Base-by-base conservation (phyloP, 176 grass and related monocot species). In the Ampelocalamus luodianensis region DNA sequence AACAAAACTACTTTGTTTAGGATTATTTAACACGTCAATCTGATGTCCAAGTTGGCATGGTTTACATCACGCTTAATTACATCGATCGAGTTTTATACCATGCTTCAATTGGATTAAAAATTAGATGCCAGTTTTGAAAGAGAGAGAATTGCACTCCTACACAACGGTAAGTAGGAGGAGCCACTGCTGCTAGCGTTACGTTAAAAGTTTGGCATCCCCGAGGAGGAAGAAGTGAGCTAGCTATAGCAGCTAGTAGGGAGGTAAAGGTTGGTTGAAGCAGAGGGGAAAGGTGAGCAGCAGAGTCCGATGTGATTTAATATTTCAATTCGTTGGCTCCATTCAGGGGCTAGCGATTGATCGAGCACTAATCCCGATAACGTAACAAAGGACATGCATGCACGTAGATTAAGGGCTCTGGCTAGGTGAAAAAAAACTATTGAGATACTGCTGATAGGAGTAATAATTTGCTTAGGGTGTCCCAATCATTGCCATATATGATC, bases 391-490 rank as follows among this genome's bases (percentile, higher is more conserved):
- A 23, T 40, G 44, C 75, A 65, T 22, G 83, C 73, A 37, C 38
- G 36, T 15, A 26, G 10, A 67, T 49, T 90, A 86, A 70, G 15
- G 78, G 18, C 39, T 68, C 67, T 46, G 65, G 75, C 68, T 78
- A 77, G 53, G 68, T 17, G 59, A 43, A 36, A 74, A 36, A 74
- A 80, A 79, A 79, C 64, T 61, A 62, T 14, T 76, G 48, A 73
- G 68, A 76, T 73, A 72, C 24, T 4, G 6, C 6, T 79, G 5
- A 37, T 82, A 78, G 66, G 72, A 22, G 68, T 85, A 89, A 92
- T 89, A 89, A 89, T 92, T 86, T 82, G 82, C 18, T 92, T 83
- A 79, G 74, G 4, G 11, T 68, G 53, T 32, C 29, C 77, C 90
- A 89, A 92, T 92, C 46, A 89, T 92, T 85, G 78, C 22, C 6